A percentile compares a stretch with the other conserved stretches of the same genome.
Evolutionary conservation across 2,329 filamentous ascomycete genomes (phyloP).

Genomic region (Hansfordia pulvinata): DNA sequence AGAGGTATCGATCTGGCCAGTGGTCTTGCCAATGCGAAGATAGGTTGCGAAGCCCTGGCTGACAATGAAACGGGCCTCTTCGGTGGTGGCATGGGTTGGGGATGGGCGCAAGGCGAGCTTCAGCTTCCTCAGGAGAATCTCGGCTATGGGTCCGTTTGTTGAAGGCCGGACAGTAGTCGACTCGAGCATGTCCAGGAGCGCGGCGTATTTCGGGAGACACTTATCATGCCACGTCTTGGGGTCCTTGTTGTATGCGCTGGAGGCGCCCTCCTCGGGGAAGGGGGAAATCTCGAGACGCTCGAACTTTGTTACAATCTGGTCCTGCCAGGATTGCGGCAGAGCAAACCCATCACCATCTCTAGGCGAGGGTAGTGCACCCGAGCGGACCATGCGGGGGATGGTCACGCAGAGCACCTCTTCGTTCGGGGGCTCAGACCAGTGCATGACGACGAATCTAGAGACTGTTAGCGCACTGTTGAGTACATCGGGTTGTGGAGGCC

Average conservation of each 20-base stretch:
- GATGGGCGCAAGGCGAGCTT: constrained; percentile 50
- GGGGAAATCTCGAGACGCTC: constrained; percentile 48
- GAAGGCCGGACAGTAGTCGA: constrained; percentile 51
- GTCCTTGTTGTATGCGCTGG: constrained; percentile 38
- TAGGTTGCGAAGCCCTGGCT: constrained; percentile 65
- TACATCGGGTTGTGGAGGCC: constrained; percentile 8
- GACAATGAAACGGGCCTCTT: constrained; percentile 59
- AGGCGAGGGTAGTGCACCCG: constrained; percentile 36
- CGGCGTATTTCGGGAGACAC: constrained; percentile 55
- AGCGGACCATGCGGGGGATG: constrained; percentile 49
- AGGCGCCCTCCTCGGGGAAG: constrained; percentile 47
- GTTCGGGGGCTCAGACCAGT: constrained; percentile 55
- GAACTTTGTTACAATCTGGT: constrained; percentile 58
- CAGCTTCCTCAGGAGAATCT: constrained; percentile 51
- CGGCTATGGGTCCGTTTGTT: constrained; percentile 50
- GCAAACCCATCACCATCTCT: constrained; percentile 38
- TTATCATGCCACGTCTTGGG: constrained; percentile 47
- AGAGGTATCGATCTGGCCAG: constrained; percentile 41
- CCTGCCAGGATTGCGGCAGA: constrained; percentile 57
- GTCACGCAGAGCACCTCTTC: constrained; percentile 58
- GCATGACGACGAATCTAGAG: constrained; percentile 56
- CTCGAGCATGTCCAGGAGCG: constrained; percentile 49
- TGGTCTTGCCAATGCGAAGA: constrained; percentile 47
- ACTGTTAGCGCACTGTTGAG: constrained; percentile 10
- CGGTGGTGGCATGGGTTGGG: constrained; percentile 41